Percentiles rank a stretch among this genome's conserved stretches.
Conservation (phyloP, 306 rosid genomes). For the Mucuna pruriens region DNA sequence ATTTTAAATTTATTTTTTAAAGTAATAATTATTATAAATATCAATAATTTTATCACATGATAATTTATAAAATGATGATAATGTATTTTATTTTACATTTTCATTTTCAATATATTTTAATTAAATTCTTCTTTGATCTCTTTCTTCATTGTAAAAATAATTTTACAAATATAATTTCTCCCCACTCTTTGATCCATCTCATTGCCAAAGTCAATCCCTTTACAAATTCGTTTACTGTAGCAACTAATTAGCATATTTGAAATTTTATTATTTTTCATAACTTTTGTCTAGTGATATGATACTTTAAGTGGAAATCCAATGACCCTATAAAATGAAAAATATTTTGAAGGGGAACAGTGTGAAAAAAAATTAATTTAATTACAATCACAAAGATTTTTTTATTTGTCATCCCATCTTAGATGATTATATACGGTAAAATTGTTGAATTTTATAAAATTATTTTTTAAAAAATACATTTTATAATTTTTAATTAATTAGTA, state of each 20-base stretch:
- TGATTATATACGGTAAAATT: not conserved
- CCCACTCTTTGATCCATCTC: not conserved
- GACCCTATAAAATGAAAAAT: not conserved
- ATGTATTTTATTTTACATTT: not conserved
- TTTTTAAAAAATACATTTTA: not conserved
- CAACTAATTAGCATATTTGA: not conserved
- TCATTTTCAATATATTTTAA: not conserved
- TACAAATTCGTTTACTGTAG: not conserved
- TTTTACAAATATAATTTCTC: not conserved
- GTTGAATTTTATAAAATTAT: not conserved
- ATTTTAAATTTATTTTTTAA: not conserved
- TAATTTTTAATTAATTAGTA: not conserved
- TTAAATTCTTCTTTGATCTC: not conserved
- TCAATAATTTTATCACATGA: not conserved
- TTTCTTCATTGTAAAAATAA: not conserved
- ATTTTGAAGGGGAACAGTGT: not conserved
- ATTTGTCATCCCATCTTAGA: not conserved
- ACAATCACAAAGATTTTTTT: too few species aligned
- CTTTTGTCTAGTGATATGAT: not conserved
- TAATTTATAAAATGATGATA: not conserved
- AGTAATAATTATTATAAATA: not conserved
- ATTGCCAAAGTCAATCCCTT: not conserved
- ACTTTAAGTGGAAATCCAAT: not conserved
- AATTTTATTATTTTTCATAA: not conserved
- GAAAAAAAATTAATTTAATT: not conserved